Evolutionary conservation across 1,284 basidiomycete genomes (phyloP).

Genomic region (Serendipita sp.): DNA sequence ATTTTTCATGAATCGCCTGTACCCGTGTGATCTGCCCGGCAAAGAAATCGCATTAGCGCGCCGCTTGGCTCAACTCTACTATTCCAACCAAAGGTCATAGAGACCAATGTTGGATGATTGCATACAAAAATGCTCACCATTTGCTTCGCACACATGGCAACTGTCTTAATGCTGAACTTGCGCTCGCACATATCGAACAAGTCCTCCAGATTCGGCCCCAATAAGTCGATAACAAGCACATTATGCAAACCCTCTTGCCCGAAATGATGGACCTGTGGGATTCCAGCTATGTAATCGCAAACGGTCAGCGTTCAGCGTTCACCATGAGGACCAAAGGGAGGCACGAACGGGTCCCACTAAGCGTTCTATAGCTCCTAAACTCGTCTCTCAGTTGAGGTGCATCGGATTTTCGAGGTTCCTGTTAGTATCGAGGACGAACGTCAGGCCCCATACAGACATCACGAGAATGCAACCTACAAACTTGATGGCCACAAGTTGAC

Average conservation of each 20-base stretch:
- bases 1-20: conserved; percentile 93
- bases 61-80: too few relatives aligned
- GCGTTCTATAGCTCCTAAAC: conserved; percentile 92
- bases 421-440: conserved; percentile 33
- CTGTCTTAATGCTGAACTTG: conserved; percentile 94
- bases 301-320: background rate
- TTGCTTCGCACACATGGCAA: conserved; percentile 87
- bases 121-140: conserved; percentile 43
- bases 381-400: conserved; percentile 93
- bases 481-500: conserved; percentile 91
- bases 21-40: conserved; percentile 63
- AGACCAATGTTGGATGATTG: background rate
- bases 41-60: background rate
- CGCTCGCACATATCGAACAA: conserved; percentile 93
- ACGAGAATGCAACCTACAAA: conserved; percentile 51
- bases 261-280: conserved; percentile 95
- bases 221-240: conserved; percentile 88
- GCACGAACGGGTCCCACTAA: conserved; percentile 77
- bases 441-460: background rate
- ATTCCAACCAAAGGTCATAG: too few relatives aligned
- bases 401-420: conserved; percentile 38
- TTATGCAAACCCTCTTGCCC: conserved; percentile 97
- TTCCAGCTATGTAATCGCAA: conserved; percentile 43
- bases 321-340: background rate
- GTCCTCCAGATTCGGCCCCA: conserved; percentile 87